phyloP scores from a whole-genome alignment of 352 stramenopile species.

The Globisporangium cederbergense region DNA sequence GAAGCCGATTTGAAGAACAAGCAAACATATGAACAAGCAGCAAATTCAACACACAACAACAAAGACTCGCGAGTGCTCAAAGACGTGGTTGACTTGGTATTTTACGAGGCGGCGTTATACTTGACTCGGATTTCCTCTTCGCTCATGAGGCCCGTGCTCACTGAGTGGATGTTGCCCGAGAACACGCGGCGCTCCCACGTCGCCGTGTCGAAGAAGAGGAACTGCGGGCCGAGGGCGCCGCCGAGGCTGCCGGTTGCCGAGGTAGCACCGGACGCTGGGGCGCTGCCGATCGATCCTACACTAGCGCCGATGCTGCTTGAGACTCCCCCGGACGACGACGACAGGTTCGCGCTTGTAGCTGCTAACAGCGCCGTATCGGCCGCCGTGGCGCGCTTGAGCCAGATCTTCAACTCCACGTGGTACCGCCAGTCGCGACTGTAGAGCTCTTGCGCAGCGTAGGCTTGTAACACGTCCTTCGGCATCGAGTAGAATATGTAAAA shows the following conservation, averaged over 20 bases:
- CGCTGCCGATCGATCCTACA: constrained; percentile 71
- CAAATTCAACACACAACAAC: constrained; percentile 5
- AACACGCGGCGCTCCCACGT: constrained; percentile 94
- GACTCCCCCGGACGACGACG: constrained; percentile 24
- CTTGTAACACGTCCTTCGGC: constrained; percentile 96
- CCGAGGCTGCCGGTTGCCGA: constrained; percentile 10
- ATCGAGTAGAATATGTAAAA: constrained; percentile 99
- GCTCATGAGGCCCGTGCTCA: constrained; percentile 86
- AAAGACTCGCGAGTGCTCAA: constrained; percentile 15
- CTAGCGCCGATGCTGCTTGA: constrained; percentile 34
- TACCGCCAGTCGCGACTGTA: constrained; percentile 96
- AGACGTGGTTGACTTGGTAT: constrained; percentile 30
- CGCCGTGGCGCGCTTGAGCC: constrained; percentile 89
- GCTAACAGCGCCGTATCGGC: constrained; percentile 58
- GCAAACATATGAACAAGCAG: constrained; percentile 4
- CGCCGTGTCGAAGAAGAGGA: constrained; percentile 95
- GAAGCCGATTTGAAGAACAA: not conserved
- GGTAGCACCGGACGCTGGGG: constrained; percentile 22
- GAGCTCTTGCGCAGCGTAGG: constrained; percentile 86
- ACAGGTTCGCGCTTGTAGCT: constrained; percentile 22
- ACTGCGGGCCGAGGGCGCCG: constrained; percentile 69
- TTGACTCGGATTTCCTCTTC: constrained; percentile 96
- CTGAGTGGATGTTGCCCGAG: constrained; percentile 85
- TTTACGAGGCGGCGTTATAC: constrained; percentile 84
- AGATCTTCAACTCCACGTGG: constrained; percentile 96